Evolutionary conservation across 1,139 yeast genomes (phyloP).

Genomic region (Suzukiozyma palmioleophila): DNA sequence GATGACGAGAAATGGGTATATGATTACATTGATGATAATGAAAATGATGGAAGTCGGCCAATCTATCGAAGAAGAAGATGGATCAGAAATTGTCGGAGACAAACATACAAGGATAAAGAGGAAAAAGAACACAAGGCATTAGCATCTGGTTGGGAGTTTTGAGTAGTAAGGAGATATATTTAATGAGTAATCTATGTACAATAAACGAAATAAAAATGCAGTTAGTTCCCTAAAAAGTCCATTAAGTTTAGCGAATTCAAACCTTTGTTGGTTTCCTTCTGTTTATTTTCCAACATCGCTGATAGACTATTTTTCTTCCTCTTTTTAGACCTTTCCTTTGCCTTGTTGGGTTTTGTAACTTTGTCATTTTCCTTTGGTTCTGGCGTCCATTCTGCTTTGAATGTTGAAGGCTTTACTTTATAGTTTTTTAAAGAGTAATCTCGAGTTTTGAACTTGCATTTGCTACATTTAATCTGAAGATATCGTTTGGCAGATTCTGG

Average conservation of each 20-base stretch:
- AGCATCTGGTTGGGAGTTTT: conserved; percentile 2
- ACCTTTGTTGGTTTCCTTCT: conserved; percentile 23
- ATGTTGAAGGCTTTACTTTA: conserved; percentile 1
- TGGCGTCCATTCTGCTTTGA: conserved; percentile 9
- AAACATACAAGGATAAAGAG: conserved; percentile 7
- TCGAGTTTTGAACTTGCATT: conserved; percentile 16
- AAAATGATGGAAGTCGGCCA: conserved; percentile 12
- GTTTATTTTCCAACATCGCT: conserved; percentile 39
- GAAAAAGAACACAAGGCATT: conserved; percentile 3
- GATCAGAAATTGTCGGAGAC: conserved; percentile 32
- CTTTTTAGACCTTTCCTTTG: conserved; percentile 26
- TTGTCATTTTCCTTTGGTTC: conserved; percentile 6
- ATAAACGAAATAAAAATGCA: neutral
- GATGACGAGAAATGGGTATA: conserved; percentile 77
- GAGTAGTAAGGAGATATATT: neutral
- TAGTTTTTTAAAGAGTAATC: neutral
- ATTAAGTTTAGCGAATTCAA: conserved; percentile 38
- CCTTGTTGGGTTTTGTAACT: conserved; percentile 6
- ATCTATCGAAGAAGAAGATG: conserved; percentile 52
- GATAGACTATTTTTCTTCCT: conserved; percentile 31
- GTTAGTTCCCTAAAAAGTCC: conserved; percentile 36
- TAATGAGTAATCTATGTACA: conserved; percentile 3
- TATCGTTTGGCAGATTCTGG: conserved; percentile 9
- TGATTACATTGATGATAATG: conserved; percentile 30
- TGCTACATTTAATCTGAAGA: conserved; percentile 24